These are phyloP conservation scores for Takashimella koratensis DNA, from an alignment of 1,284 basidiomycete species.

Conservation along the genomic window DNA sequence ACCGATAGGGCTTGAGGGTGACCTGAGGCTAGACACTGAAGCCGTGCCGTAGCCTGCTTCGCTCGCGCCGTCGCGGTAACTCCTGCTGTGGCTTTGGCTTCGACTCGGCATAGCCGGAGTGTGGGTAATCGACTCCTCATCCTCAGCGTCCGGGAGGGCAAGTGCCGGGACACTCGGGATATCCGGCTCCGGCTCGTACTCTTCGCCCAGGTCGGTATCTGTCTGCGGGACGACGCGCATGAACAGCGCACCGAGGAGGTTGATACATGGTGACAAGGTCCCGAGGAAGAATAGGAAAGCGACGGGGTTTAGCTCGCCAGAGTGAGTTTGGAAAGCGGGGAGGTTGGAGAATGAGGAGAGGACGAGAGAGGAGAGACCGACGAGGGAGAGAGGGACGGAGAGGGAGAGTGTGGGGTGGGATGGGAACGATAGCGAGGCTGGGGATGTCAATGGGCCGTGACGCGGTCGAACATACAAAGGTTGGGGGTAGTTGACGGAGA, in stretches of 20 bases:
- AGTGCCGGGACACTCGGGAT: neutral
- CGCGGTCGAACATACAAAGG: neutral
- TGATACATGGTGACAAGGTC: constrained; percentile 35
- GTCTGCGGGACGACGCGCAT: constrained; percentile 37
- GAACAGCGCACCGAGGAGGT: constrained; percentile 43
- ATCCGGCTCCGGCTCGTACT: constrained; percentile 1
- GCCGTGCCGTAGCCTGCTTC: neutral
- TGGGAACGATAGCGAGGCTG: constrained; percentile 47
- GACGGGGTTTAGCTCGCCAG: constrained; percentile 34
- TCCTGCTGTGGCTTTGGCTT: too few species aligned
- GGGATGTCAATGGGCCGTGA: constrained; percentile 2
- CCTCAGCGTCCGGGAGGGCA: neutral
- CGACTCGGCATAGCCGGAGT: too few species aligned
- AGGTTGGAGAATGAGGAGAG: constrained; percentile 43
- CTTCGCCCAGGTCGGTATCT: neutral
- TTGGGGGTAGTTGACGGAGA: neutral
- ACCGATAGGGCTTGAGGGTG: constrained; percentile 10
- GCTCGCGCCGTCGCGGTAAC: neutral
- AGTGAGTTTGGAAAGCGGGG: constrained; percentile 21
- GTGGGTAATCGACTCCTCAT: neutral
- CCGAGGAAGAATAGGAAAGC: constrained; percentile 45
- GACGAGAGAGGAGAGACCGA: constrained; percentile 46
- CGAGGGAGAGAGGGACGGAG: constrained; percentile 43
- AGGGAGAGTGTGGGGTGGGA: constrained; percentile 45
- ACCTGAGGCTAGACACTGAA: neutral